phyloP scores from a whole-genome alignment of 2,329 filamentous ascomycete species.

The Podosphaera xanthii region DNA sequence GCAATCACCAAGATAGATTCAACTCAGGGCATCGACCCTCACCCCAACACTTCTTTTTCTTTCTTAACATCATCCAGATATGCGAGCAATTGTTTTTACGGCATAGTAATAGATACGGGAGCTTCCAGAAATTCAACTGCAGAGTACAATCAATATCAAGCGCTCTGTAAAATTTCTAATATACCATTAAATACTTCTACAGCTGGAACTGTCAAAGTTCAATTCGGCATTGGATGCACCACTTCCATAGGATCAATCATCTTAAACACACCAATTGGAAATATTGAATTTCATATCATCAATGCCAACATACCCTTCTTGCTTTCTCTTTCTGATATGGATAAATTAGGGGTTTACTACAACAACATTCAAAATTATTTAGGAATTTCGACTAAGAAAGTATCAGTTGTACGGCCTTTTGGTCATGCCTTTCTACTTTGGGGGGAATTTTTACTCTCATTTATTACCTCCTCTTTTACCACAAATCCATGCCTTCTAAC shows the following conservation, averaged over 20 bases:
- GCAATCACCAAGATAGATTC: too few relatives aligned
- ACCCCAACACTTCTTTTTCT: neutral
- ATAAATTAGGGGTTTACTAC: neutral
- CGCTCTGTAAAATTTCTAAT: neutral
- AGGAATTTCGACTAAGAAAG: neutral
- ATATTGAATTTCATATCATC: neutral
- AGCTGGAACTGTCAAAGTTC: neutral
- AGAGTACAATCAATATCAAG: neutral
- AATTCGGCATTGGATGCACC: neutral
- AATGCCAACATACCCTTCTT: neutral
- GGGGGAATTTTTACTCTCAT: neutral
- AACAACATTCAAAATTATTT: neutral
- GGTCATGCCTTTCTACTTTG: neutral
- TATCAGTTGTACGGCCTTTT: neutral
- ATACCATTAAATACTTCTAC: neutral
- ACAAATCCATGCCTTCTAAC: neutral
- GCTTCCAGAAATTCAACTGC: neutral
- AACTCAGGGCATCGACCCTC: neutral
- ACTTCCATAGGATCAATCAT: neutral
- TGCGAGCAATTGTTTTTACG: neutral
- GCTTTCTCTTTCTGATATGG: neutral
- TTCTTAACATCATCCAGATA: neutral
- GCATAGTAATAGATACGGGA: neutral
- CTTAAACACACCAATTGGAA: neutral
- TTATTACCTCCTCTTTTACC: neutral